These are phyloP conservation scores for Tilletiopsis washingtonensis DNA, from an alignment of 1,284 basidiomycete genomes.

Conservation along the genomic window DNA sequence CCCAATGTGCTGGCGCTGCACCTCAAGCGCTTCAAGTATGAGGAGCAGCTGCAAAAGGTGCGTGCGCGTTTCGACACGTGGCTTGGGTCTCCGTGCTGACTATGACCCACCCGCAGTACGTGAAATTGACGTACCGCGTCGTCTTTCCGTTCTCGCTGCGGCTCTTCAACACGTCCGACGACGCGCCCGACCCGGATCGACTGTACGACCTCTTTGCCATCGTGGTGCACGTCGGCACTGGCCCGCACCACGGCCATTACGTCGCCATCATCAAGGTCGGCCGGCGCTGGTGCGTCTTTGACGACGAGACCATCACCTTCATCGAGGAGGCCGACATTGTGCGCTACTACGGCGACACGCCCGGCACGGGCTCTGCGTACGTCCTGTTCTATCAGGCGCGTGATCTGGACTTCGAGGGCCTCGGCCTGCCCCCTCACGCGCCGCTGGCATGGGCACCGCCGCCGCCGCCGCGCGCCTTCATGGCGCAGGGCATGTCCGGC, in stretches of 20 bases:
- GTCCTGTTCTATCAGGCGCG: constrained; percentile 94
- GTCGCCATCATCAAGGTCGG: constrained; percentile 86
- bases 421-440: constrained; percentile 8
- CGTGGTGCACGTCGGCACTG: constrained; percentile 92
- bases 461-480: neutral
- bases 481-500: too few relatives aligned
- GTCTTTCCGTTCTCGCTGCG: constrained; percentile 89
- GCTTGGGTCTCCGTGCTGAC: too few relatives aligned
- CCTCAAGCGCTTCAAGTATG: constrained; percentile 95
- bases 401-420: constrained; percentile 51
- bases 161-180: constrained; percentile 93
- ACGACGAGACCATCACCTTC: constrained; percentile 82
- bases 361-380: constrained; percentile 74
- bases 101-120: constrained; percentile 59
- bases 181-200: constrained; percentile 72
- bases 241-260: constrained; percentile 94
- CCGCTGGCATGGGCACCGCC: neutral
- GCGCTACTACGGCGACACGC: constrained; percentile 87
- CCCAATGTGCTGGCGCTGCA: constrained; percentile 91
- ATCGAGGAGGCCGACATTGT: constrained; percentile 83
- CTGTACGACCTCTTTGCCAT: constrained; percentile 91
- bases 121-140: constrained; percentile 91
- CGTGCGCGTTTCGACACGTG: too few relatives aligned
- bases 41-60: constrained; percentile 63
- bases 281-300: constrained; percentile 77